Conservation (phyloP, 2,329 filamentous ascomycete genomes). For the Curvularia eragrostidis region DNA sequence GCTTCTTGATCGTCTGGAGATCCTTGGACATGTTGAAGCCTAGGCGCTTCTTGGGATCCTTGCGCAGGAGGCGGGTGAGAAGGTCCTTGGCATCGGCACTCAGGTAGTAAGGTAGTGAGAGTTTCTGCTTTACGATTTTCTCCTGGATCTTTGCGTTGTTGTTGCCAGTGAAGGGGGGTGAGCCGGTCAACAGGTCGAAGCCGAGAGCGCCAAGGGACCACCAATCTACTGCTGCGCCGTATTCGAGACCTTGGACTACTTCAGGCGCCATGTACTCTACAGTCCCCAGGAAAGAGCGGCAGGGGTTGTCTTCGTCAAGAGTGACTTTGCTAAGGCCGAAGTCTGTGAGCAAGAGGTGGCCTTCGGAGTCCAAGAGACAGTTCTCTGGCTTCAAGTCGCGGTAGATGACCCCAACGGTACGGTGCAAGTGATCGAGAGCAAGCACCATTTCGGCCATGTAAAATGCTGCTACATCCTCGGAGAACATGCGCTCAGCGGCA, state of each 20-base stretch:
- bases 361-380: slow-evolving; percentile 88
- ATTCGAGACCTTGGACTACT: slow-evolving; percentile 84
- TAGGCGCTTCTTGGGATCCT: slow-evolving; percentile 89
- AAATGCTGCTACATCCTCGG: slow-evolving; percentile 86
- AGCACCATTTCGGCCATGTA: slow-evolving; percentile 99
- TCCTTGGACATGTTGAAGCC: slow-evolving; percentile 91
- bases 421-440: slow-evolving; percentile 90
- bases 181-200: slow-evolving; percentile 90
- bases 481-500: slow-evolving; percentile 92
- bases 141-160: slow-evolving; percentile 96
- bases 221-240: slow-evolving; percentile 96
- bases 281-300: slow-evolving; percentile 91
- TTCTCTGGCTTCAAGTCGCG: slow-evolving; percentile 98
- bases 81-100: slow-evolving; percentile 92
- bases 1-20: slow-evolving; percentile 81
- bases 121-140: slow-evolving; percentile 93
- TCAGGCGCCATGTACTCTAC: slow-evolving; percentile 99
- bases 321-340: slow-evolving; percentile 97
- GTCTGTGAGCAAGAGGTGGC: slow-evolving; percentile 92
- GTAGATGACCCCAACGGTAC: slow-evolving; percentile 91
- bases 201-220: slow-evolving; percentile 96
- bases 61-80: slow-evolving; percentile 85
- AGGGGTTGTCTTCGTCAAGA: slow-evolving; percentile 72
- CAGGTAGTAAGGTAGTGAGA: slow-evolving; percentile 87
- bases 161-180: slow-evolving; percentile 85